Base-by-base conservation (phyloP, 352 stramenopile species). In the Stramenopiles sp. region DNA sequence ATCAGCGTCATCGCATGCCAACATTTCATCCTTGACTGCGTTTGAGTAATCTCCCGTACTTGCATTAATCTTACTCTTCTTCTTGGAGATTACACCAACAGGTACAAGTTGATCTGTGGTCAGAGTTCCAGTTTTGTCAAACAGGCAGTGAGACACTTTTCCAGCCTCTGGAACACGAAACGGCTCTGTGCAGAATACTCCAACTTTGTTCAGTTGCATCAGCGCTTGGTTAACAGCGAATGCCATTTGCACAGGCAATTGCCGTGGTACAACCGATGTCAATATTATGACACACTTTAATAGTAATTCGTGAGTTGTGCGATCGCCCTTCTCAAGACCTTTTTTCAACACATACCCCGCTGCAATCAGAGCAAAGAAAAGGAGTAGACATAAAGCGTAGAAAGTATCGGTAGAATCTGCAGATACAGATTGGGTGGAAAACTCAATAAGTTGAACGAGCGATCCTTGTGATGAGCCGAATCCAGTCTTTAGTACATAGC, bases 51-150 rank as follows among this genome's bases (percentile, higher is more conserved):
- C 30, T 33, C 75, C 1, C 75, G 4, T 29, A 84, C 0, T 44
- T 75, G 30, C 1, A 1, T 8, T 75, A 30, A 80, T 75, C 22
- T 80, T 80, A 31, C 31, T 80, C 80, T 75, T 33, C 27, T 32
- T 39, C 67, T 30, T 0, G 67, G 90, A 93, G 0, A 95, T 90
- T 0, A 98, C 92, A 76, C 95, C 96, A 80, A 93, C 88, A 0
- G 97, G 88, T 32, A 90, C 93, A 80, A 99, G 91, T 83, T 97
- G 90, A 85, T 99, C 96, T 30, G 90, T 97, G 0, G 96, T 99
- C 39, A 99, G 85, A 1, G 96, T 99, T 30, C 97, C 97, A 0
- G 96, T 99, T 87, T 99, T 99, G 86, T 99, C 96, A 83, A 99
- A 99, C 32, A 95, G 90, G 82, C 95, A 98, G 83, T 97, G 91